phyloP scores from a whole-genome alignment of 495 filamentous ascomycete species.

The Penicillium arizonense region DNA sequence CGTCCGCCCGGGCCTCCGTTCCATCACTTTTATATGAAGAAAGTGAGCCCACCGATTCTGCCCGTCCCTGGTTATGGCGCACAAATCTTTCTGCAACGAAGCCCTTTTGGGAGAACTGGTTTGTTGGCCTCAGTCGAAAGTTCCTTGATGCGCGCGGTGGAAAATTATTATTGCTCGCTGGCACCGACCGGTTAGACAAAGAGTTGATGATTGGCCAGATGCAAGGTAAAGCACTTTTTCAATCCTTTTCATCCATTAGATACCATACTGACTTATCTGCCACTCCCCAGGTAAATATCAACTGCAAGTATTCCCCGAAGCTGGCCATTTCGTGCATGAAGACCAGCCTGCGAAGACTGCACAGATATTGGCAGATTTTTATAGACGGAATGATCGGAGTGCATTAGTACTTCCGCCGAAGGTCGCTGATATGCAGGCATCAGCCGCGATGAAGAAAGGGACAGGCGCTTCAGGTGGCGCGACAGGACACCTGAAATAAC shows the following conservation, averaged over 20 bases:
- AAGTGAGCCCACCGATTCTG: slow-evolving; percentile 29
- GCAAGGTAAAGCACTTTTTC: slow-evolving; percentile 65
- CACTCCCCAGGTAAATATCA: slow-evolving; percentile 78
- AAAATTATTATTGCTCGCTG: slow-evolving; percentile 87
- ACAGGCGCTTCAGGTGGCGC: slow-evolving; percentile 7
- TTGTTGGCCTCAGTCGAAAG: slow-evolving; percentile 79
- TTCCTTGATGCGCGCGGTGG: slow-evolving; percentile 83
- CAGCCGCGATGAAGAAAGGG: slow-evolving; percentile 43
- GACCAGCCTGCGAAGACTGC: slow-evolving; percentile 89
- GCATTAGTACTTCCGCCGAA: slow-evolving; percentile 87
- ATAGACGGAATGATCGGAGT: slow-evolving; percentile 82
- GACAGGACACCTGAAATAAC: slow-evolving; percentile 2
- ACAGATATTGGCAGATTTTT: slow-evolving; percentile 81
- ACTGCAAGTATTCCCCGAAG: slow-evolving; percentile 89
- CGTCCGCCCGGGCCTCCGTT: slow-evolving; percentile 82
- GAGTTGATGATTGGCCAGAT: slow-evolving; percentile 97
- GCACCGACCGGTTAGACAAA: slow-evolving; percentile 90
- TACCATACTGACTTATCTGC: neutral
- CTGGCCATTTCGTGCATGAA: slow-evolving; percentile 95
- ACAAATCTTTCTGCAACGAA: slow-evolving; percentile 83
- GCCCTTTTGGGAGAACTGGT: slow-evolving; percentile 95
- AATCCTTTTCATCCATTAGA: neutral
- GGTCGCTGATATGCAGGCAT: slow-evolving; percentile 61
- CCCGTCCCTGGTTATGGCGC: slow-evolving; percentile 70
- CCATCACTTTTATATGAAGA: slow-evolving; percentile 68